Percentiles rank a stretch among this genome's conserved stretches.
phyloP scores from a whole-genome alignment of 2,329 filamentous ascomycete genomes.

The Fusarium cyanostomum region DNA sequence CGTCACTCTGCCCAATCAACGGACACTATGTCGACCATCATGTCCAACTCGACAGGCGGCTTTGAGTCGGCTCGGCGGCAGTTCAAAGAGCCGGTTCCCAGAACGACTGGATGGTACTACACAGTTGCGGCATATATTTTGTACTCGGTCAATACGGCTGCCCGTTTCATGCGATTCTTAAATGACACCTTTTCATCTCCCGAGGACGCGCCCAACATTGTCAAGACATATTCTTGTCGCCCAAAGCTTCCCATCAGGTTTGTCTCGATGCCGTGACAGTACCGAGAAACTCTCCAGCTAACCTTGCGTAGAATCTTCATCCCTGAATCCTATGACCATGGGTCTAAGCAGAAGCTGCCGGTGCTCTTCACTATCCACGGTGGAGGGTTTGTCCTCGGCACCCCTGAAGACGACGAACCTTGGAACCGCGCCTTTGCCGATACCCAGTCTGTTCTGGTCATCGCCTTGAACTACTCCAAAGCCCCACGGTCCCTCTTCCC shows the following conservation, averaged over 20 bases:
- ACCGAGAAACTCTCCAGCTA: neutral
- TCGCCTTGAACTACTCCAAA: conserved; percentile 22
- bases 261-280: fast-evolving
- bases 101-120: neutral
- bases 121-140: neutral
- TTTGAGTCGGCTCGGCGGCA: neutral
- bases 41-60: neutral
- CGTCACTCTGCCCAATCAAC: neutral
- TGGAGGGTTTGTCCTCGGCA: conserved; percentile 21
- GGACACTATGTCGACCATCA: neutral
- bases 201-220: conserved; percentile 1
- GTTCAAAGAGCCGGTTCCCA: neutral
- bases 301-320: conserved; percentile 6
- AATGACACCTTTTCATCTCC: neutral
- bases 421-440: conserved; percentile 18
- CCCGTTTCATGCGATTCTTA: neutral
- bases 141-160: neutral
- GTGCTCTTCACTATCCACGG: conserved; percentile 13
- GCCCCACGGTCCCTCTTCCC: conserved; percentile 10
- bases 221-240: conserved; percentile 10
- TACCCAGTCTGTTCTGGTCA: conserved; percentile 16
- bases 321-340: neutral
- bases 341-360: neutral
- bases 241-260: conserved; percentile 15
- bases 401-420: conserved; percentile 12